Conservation (phyloP, 176 grass and related monocot species). For the Tuctoria greenei region DNA sequence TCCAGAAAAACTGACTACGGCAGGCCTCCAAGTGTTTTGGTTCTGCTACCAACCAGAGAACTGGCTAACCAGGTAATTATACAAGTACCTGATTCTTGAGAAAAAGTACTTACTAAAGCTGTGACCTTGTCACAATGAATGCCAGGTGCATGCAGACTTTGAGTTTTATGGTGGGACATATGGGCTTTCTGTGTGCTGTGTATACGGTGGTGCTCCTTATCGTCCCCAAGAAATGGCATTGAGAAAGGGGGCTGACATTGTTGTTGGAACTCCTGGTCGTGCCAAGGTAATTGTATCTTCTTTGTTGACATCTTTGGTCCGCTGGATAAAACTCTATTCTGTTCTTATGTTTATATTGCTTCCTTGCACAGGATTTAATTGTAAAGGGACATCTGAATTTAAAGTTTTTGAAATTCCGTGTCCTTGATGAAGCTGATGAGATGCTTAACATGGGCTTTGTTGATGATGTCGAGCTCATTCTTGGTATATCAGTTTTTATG, state of each 20-base stretch:
- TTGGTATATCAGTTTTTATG: slow-evolving; percentile 49
- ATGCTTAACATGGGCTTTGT: slow-evolving; percentile 99
- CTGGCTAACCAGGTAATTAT: slow-evolving; percentile 81
- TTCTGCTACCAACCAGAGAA: slow-evolving; percentile 91
- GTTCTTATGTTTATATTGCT: neutral
- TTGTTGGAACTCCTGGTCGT: slow-evolving; percentile 91
- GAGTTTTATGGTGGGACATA: slow-evolving; percentile 68
- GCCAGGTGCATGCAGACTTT: slow-evolving; percentile 81
- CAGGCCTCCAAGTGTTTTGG: slow-evolving; percentile 71
- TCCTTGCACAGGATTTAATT: slow-evolving; percentile 65
- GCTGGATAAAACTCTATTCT: neutral
- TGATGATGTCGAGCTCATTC: slow-evolving; percentile 95
- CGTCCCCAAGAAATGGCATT: slow-evolving; percentile 67
- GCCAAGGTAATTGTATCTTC: slow-evolving; percentile 57
- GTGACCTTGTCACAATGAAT: slow-evolving; percentile 11
- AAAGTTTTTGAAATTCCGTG: slow-evolving; percentile 76
- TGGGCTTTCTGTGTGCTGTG: slow-evolving; percentile 72
- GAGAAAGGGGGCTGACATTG: slow-evolving; percentile 75
- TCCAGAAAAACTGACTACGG: slow-evolving; percentile 58
- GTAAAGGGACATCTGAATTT: slow-evolving; percentile 73
- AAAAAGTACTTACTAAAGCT: neutral
- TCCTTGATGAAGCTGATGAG: slow-evolving; percentile 99
- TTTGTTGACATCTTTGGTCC: neutral
- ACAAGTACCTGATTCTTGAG: neutral
- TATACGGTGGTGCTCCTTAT: slow-evolving; percentile 85